phyloP scores from a whole-genome alignment of 768 basidiomycete genomes.

The Lactarius evosmus region DNA sequence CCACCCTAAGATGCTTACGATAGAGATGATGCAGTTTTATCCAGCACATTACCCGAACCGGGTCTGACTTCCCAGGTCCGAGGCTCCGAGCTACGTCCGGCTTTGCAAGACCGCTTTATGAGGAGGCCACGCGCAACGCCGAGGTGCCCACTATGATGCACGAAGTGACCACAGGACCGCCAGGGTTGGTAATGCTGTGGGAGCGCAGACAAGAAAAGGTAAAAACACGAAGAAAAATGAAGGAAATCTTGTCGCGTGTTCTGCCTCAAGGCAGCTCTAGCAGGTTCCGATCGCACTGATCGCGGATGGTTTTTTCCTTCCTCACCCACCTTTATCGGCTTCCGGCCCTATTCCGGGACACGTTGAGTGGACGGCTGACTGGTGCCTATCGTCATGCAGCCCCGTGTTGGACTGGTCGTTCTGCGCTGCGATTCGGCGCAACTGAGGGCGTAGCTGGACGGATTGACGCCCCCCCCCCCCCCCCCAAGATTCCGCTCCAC shows the following conservation, averaged over 20 bases:
- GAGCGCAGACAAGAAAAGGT: not conserved
- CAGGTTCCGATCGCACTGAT: slow-evolving; percentile 5
- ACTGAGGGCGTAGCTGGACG: not conserved
- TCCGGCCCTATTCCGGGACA: not conserved
- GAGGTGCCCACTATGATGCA: not conserved
- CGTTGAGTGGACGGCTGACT: not conserved
- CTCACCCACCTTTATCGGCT: not conserved
- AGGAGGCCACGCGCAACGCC: not conserved
- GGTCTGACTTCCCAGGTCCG: not conserved
- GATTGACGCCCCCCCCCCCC: not conserved
- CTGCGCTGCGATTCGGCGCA: not conserved
- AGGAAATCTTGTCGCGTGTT: not conserved
- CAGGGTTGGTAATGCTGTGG: not conserved
- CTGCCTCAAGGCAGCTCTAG: slow-evolving; percentile 5
- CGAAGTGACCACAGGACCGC: not conserved
- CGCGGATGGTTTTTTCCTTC: not conserved
- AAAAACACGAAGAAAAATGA: not conserved
- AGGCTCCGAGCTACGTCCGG: not conserved
- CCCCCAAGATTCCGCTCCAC: not conserved
- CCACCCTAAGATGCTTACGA: slow-evolving; percentile 1
- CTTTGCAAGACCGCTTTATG: not conserved
- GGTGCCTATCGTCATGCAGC: not conserved
- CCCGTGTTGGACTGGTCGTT: not conserved
- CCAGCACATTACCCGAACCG: not conserved
- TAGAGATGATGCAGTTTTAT: slow-evolving; percentile 2